Evolutionary conservation across 2,329 filamentous ascomycete genomes (phyloP).

Genomic region (Nakataea oryzae): DNA sequence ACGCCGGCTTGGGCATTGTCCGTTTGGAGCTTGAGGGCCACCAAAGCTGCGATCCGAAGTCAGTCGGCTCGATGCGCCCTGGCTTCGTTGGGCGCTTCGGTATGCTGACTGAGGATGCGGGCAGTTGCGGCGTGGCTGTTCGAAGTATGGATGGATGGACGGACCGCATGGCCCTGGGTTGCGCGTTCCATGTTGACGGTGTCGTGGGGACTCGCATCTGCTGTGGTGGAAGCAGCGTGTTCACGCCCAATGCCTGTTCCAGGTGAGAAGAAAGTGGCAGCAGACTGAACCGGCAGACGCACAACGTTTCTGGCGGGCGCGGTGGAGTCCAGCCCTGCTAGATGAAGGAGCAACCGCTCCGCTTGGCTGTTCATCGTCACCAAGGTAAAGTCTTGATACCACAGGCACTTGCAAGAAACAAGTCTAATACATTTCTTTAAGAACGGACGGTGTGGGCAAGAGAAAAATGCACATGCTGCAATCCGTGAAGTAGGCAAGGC

Average conservation of each 20-base stretch:
- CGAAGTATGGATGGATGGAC: not conserved
- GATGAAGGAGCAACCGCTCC: not conserved
- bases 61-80: too few relatives aligned
- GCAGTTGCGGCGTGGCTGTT: not conserved
- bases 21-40: not conserved
- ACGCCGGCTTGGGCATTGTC: not conserved
- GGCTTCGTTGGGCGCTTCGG: not conserved
- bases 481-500: too few relatives aligned
- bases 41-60: not conserved
- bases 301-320: not conserved
- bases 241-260: too few relatives aligned
- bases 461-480: too few relatives aligned
- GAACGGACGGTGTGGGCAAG: too few relatives aligned
- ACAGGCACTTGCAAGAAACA: too few relatives aligned
- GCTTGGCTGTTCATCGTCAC: not conserved
- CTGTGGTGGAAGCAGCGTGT: not conserved
- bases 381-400: not conserved
- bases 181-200: too few relatives aligned
- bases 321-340: not conserved
- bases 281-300: not conserved
- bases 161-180: not conserved
- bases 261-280: too few relatives aligned
- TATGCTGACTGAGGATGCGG: not conserved
- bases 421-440: too few relatives aligned
- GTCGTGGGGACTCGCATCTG: not conserved